Base-by-base conservation (phyloP, 805 yeast genomes). In the Metschnikowia chrysomelidarum region DNA sequence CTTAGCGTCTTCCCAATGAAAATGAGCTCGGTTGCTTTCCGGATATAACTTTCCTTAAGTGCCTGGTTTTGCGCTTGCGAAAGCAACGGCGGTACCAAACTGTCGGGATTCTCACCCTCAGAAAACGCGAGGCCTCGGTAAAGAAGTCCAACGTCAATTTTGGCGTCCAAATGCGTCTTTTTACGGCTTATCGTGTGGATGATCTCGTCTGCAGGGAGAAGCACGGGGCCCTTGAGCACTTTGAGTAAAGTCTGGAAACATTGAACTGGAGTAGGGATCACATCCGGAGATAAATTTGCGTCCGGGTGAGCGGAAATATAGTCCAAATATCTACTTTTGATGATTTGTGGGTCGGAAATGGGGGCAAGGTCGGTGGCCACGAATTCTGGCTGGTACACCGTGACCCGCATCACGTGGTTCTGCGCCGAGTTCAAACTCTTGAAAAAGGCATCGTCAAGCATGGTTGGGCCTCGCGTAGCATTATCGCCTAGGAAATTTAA, bases 211-310 rank as follows among this genome's bases (percentile, higher is more conserved):
- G 71, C 60, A 2, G 53, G 57, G 16, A 71, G 55, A 7, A 64
- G 54, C 15, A 87, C 56, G 0, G 95, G 91, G 2, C 87, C 89
- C 43, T 69, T 75, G 30, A 86, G 60, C 7, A 83, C 81, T 41
- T 76, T 78, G 46, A 73, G 69, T 12, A 87, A 50, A 0, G 87
- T 81, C 31, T 65, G 63, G 15, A 83, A 62, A 47, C 94, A 82
- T 27, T 71, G 74, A 0, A 73, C 54, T 3, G 79, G 73, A 3
- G 75, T 60, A 0, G 94, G 89, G 1, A 58, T 47, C 1, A 56
- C 43, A 8, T 56, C 62, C 0, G 56, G 43, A 0, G 62, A 53
- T 16, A 57, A 60, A 28, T 40, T 25, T 41, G 43, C 32, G 54
- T 46, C 46, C 4, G 56, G 44, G 58, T 63, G 45, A 44, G 36